A percentile compares a stretch with the other conserved stretches of the same genome.
Evolutionary conservation across 305 asterid species (phyloP).

Genomic region (Plantago rigida): DNA sequence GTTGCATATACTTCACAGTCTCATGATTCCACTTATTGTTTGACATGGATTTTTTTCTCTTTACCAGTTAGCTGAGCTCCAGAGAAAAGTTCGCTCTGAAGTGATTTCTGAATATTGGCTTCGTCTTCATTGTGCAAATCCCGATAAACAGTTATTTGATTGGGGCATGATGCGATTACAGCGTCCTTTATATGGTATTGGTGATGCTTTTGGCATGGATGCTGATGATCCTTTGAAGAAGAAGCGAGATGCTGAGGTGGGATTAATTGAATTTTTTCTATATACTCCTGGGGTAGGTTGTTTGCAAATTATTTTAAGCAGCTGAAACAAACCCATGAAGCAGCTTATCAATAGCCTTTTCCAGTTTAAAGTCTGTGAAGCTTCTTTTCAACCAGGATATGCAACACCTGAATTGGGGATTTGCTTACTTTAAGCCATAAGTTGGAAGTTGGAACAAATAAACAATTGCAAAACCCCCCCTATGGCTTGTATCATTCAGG

Average conservation of each 20-base stretch:
- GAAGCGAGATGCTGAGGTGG: constrained; percentile 92
- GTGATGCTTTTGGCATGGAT: constrained; percentile 84
- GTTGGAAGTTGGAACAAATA: no score
- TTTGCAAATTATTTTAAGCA: no score
- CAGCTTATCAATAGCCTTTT: no score
- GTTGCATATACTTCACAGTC: neutral
- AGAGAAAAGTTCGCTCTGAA: constrained; percentile 74
- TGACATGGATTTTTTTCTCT: constrained; percentile 25
- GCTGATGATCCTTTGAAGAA: constrained; percentile 82
- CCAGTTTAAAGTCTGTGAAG: no score
- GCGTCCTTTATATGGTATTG: constrained; percentile 82
- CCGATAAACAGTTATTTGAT: constrained; percentile 88
- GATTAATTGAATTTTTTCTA: neutral
- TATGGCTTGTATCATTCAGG: no score
- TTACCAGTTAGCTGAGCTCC: constrained; percentile 72
- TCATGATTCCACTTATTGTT: constrained; percentile 1
- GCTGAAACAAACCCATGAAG: no score
- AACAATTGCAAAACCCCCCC: no score
- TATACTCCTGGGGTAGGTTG: no score
- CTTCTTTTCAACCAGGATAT: no score
- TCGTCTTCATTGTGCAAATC: constrained; percentile 69
- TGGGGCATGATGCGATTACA: constrained; percentile 94
- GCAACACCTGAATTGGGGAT: no score
- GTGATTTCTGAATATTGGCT: constrained; percentile 94
- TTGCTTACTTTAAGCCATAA: no score